A percentile compares a stretch with the other conserved stretches of the same genome.
These are phyloP conservation scores for Prosopis cineraria DNA, from an alignment of 306 rosid genomes.

Conservation along the genomic window DNA sequence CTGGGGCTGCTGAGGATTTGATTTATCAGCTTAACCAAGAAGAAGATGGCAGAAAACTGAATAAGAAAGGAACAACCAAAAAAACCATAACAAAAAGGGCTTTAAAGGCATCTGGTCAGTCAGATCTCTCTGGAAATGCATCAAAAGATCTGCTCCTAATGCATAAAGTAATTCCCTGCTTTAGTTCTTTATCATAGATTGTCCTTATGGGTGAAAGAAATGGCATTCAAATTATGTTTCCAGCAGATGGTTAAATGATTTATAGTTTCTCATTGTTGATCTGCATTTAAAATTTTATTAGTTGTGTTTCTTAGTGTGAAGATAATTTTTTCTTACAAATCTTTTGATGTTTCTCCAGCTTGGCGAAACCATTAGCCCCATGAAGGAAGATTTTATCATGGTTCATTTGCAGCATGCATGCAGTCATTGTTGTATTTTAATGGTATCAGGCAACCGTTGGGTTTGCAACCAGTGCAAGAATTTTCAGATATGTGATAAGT, in stretches of 20 bases:
- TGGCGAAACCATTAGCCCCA: conserved; percentile 95
- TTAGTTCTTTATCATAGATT: conserved; percentile 15
- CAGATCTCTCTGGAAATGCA: conserved; percentile 94
- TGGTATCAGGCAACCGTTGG: conserved; percentile 94
- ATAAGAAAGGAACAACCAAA: conserved; percentile 86
- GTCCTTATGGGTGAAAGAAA: conserved; percentile 9
- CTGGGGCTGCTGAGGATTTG: conserved; percentile 98
- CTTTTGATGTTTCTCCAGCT: conserved; percentile 61
- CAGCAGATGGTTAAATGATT: neutral
- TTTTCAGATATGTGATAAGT: conserved; percentile 93
- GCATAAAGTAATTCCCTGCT: conserved; percentile 77
- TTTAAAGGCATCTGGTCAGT: conserved; percentile 90
- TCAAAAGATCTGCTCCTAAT: conserved; percentile 92
- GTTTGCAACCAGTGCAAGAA: conserved; percentile 89
- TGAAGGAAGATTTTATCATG: conserved; percentile 99
- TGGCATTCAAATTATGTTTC: conserved; percentile 22
- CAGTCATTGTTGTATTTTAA: conserved; percentile 75
- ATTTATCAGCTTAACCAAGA: conserved; percentile 95
- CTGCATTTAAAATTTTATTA: neutral
- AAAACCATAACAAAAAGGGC: conserved; percentile 93
- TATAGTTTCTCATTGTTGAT: neutral
- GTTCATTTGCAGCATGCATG: conserved; percentile 96
- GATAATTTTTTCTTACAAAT: conserved; percentile 19
- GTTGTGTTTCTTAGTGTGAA: conserved; percentile 4
- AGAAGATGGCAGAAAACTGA: conserved; percentile 92